Conservation (phyloP, 1,139 yeast genomes). For the Blastobotrys illinoisensis region DNA sequence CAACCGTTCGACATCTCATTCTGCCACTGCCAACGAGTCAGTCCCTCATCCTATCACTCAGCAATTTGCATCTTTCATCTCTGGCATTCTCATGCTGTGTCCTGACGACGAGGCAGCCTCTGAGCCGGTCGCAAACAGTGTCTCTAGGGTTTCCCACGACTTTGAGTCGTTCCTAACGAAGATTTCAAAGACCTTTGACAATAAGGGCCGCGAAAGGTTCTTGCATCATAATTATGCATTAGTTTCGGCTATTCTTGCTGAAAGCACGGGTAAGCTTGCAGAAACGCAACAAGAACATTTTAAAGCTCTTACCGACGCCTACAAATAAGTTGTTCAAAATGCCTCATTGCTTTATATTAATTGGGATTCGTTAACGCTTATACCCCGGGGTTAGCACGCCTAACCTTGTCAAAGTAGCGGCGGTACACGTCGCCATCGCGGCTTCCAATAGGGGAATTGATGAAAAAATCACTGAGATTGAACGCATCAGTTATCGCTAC, state of each 20-base stretch:
- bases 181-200: slow-evolving; percentile 38
- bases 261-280: slow-evolving; percentile 47
- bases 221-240: slow-evolving; percentile 65
- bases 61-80: slow-evolving; percentile 69
- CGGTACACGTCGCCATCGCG: slow-evolving; percentile 83
- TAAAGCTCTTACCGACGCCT: slow-evolving; percentile 55
- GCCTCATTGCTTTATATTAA: not conserved
- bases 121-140: slow-evolving; percentile 71
- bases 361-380: too few species aligned
- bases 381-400: slow-evolving; percentile 31
- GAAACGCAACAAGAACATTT: slow-evolving; percentile 58
- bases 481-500: slow-evolving; percentile 87
- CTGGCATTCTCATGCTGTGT: slow-evolving; percentile 60
- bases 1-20: slow-evolving; percentile 27
- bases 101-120: slow-evolving; percentile 29
- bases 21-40: slow-evolving; percentile 33
- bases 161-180: slow-evolving; percentile 76
- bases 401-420: slow-evolving; percentile 49
- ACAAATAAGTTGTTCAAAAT: slow-evolving; percentile 20
- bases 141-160: slow-evolving; percentile 66
- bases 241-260: slow-evolving; percentile 36
- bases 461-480: slow-evolving; percentile 74
- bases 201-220: slow-evolving; percentile 60
- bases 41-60: slow-evolving; percentile 69
- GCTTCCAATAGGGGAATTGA: slow-evolving; percentile 80